Percentiles rank a stretch among this genome's conserved stretches.
These are phyloP conservation scores for Stenogyne calaminthoides DNA, from an alignment of 305 asterid species.

Conservation along the genomic window DNA sequence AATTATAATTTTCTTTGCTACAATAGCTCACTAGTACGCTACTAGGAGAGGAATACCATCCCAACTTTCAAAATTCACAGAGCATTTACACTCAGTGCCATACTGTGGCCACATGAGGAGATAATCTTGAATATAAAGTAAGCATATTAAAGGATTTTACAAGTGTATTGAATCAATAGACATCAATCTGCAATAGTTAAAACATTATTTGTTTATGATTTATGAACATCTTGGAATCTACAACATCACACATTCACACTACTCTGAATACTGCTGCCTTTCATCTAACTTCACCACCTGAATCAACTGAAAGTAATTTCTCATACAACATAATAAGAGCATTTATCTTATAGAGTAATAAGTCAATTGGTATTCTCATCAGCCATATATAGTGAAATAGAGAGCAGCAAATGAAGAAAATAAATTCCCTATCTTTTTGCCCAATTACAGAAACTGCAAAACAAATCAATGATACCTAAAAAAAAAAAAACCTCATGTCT, in stretches of 20 bases:
- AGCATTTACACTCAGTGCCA: background rate
- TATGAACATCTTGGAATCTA: background rate
- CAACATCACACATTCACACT: background rate
- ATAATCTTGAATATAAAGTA: background rate
- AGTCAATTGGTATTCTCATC: background rate
- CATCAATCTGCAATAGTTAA: background rate
- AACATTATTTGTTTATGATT: background rate
- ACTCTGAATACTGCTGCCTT: background rate
- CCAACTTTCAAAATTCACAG: background rate
- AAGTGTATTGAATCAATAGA: background rate
- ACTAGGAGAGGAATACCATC: background rate
- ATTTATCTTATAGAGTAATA: background rate
- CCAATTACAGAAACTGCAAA: background rate
- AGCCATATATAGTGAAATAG: background rate
- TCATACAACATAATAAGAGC: background rate
- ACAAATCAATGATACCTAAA: background rate
- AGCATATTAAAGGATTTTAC: background rate
- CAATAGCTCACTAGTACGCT: background rate
- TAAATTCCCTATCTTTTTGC: background rate
- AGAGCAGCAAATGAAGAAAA: background rate
- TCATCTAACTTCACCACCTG: background rate
- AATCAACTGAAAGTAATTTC: background rate
- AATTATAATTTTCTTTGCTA: background rate
- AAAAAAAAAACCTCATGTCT: background rate
- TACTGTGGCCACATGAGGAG: background rate